Base-by-base conservation (phyloP, 23 red algal genomes). In the Cyanidioschyzon merolae region DNA sequence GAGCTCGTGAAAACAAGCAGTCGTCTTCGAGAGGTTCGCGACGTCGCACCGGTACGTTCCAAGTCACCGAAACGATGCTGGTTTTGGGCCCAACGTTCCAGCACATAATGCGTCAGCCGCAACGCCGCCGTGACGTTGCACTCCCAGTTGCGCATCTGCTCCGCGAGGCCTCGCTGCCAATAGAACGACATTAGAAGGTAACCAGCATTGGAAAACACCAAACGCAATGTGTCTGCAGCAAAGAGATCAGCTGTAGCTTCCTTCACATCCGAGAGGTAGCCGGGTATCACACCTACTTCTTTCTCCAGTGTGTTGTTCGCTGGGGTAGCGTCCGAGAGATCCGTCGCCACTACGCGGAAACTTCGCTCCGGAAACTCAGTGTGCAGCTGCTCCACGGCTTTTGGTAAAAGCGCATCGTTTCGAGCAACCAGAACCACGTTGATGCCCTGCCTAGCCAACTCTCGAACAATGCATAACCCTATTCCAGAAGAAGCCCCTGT, bases 401-500 rank as follows among this genome's bases (percentile, higher is more conserved):
- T 57, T 1, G 63, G 50, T 39, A 95, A 59, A 25, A 80, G 77
- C 34, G 39, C 82, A 59, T 95, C 90, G 38, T 86, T 75, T 2
- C 41, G 45, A 1, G 83, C 83, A 37, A 86, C 74, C 1, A 86
- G 39, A 24, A 86, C 75, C 30, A 86, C 7, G 37, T 86, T 59
- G n/a, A 86, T 68, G 40, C 50, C 85, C 59, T 90, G 87, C 0
- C 74, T 59, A 24, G 84, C 79, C 16, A 96, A 38, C 18, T 80
- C 39, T 17, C 58, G 29, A 40, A 77, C 82, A 26, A 97, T 57
- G 31, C 87, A 83, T n/a, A 76, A 58, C n/a, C 93, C 93, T 68
- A 97, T 97, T 0, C 93, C 93, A 34, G 85, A 89, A 30, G 88
- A 91, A n/a, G 75, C 93, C 18, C 93, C 93, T 41, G 88, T 90